Percentiles rank a stretch among this genome's conserved stretches.
phyloP scores from a whole-genome alignment of 2,329 filamentous ascomycete species.

The Fusarium fujikuroi region DNA sequence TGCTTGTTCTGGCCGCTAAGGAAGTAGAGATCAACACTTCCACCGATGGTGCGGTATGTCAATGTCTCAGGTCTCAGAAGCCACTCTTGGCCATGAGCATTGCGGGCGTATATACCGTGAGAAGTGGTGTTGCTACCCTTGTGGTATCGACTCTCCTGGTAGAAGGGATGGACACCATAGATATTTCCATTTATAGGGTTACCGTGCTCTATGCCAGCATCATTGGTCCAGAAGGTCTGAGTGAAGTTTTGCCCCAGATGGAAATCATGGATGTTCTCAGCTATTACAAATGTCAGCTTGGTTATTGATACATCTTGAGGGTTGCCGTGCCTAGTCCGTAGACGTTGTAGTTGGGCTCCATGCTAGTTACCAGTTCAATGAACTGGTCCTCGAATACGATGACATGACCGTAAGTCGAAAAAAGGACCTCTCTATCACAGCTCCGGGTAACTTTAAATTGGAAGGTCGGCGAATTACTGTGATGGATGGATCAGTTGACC shows the following conservation, averaged over 20 bases:
- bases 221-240: neutral
- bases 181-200: neutral
- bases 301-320: rapidly evolving
- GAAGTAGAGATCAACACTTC: neutral
- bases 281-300: neutral
- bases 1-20: neutral
- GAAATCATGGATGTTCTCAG: constrained; percentile 2
- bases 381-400: neutral
- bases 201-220: neutral
- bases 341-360: neutral
- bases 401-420: neutral
- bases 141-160: neutral
- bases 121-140: neutral
- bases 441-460: neutral
- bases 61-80: neutral
- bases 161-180: neutral
- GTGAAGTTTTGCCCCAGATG: neutral
- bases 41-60: neutral
- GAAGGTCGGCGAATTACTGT: neutral
- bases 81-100: neutral
- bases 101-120: neutral
- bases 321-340: neutral
- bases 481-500: neutral
- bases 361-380: neutral
- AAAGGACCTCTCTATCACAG: neutral